These are phyloP conservation scores for Yamadazyma kanchanaburiensis DNA, from an alignment of 1,139 yeast species.

Conservation along the genomic window DNA sequence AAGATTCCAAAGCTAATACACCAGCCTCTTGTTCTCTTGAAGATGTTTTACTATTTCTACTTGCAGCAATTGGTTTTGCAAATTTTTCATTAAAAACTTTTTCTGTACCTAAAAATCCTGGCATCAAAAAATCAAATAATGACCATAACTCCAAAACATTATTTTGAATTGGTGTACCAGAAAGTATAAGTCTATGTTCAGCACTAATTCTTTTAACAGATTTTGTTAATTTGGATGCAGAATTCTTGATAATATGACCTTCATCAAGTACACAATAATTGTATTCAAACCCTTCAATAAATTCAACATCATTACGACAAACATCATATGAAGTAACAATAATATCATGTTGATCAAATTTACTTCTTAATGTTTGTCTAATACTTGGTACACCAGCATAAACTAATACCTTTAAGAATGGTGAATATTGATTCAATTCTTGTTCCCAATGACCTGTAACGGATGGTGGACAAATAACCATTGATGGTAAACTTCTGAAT, in stretches of 20 bases:
- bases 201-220: constrained; percentile 82
- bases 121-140: constrained; percentile 95
- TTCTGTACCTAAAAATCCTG: constrained; percentile 96
- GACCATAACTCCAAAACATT: constrained; percentile 98
- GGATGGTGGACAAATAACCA: constrained; percentile 94
- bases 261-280: constrained; percentile 97
- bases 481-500: constrained; percentile 71
- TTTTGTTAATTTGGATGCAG: constrained; percentile 82
- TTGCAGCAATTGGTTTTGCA: constrained; percentile 95
- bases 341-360: constrained; percentile 65
- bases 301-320: constrained; percentile 83
- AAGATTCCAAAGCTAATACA: constrained; percentile 89
- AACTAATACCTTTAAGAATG: constrained; percentile 76
- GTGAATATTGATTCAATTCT: constrained; percentile 87
- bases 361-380: constrained; percentile 54
- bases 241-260: constrained; percentile 95
- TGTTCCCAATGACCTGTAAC: constrained; percentile 99
- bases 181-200: constrained; percentile 83
- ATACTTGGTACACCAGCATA: constrained; percentile 92
- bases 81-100: constrained; percentile 91
- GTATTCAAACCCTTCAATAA: constrained; percentile 60
- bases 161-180: constrained; percentile 98
- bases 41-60: constrained; percentile 85
- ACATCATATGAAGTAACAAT: constrained; percentile 96
- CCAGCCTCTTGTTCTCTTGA: constrained; percentile 97